phyloP scores from a whole-genome alignment of 306 rosid genomes.

The Quillaja saponaria region DNA sequence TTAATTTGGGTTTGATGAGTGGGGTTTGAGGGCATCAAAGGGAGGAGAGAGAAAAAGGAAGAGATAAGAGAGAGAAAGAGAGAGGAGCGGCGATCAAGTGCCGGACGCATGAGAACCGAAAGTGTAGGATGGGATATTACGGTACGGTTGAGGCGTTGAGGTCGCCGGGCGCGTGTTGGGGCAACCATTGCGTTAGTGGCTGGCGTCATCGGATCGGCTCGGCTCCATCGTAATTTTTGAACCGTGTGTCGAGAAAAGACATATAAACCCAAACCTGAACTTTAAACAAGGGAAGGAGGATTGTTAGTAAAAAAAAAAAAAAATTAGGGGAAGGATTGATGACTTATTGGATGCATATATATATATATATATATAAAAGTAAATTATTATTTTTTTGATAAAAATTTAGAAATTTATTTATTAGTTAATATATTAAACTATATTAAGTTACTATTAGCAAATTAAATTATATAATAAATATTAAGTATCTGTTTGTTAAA shows the following conservation, averaged over 20 bases:
- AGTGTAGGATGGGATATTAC: slow-evolving; percentile 63
- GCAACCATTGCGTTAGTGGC: slow-evolving; percentile 52
- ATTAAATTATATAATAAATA: too few species aligned
- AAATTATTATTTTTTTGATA: too few species aligned
- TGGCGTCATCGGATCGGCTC: slow-evolving; percentile 63
- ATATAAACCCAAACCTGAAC: too few species aligned
- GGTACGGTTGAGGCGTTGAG: slow-evolving; percentile 59
- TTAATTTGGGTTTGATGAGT: slow-evolving; percentile 17
- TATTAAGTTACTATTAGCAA: too few species aligned
- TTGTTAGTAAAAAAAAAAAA: neutral
- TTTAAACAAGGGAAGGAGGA: neutral
- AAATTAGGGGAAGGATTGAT: neutral
- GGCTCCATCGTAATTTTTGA: slow-evolving; percentile 45
- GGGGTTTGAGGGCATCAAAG: neutral
- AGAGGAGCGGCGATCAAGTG: slow-evolving; percentile 35
- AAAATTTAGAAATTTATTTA: too few species aligned
- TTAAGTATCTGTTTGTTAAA: too few species aligned
- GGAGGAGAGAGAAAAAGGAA: neutral
- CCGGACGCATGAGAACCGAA: slow-evolving; percentile 67
- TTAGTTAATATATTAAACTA: too few species aligned
- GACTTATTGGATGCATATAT: neutral
- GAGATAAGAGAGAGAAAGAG: slow-evolving; percentile 5
- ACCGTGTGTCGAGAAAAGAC: too few species aligned
- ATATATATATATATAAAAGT: neutral
- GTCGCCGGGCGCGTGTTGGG: slow-evolving; percentile 77